These are phyloP conservation scores for Colletotrichum theobromicola DNA, from an alignment of 2,329 filamentous ascomycete species.

Conservation along the genomic window DNA sequence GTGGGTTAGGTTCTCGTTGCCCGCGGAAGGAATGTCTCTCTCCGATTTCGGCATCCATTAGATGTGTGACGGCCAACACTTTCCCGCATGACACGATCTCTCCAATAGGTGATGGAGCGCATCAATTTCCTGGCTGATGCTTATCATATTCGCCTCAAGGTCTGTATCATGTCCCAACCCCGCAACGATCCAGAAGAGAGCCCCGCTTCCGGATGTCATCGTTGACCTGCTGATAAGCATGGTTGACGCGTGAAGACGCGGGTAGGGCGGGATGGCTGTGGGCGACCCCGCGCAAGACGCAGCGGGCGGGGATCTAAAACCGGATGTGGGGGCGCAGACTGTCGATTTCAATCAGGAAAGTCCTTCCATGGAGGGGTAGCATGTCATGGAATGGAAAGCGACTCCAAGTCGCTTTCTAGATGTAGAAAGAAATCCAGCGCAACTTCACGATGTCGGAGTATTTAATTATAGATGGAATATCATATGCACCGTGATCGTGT, in stretches of 20 bases:
- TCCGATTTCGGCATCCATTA: neutral
- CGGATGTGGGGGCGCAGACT: neutral
- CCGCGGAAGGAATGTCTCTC: neutral
- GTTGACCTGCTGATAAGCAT: neutral
- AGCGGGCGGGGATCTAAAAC: neutral
- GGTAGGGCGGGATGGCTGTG: neutral
- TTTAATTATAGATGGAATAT: neutral
- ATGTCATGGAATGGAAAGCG: neutral
- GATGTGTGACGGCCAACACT: neutral
- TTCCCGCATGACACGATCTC: neutral
- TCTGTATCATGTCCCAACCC: neutral
- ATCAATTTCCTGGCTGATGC: neutral
- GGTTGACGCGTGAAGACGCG: neutral
- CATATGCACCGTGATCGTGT: neutral
- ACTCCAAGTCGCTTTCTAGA: neutral
- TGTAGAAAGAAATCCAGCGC: neutral
- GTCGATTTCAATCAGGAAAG: neutral
- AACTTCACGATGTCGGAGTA: neutral
- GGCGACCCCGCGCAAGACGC: neutral
- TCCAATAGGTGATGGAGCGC: neutral
- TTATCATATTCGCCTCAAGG: neutral
- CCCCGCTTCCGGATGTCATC: neutral
- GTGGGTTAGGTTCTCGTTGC: neutral
- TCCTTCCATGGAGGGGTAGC: neutral
- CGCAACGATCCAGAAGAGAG: neutral